Base-by-base conservation (phyloP, 306 rosid genomes). In the Glycine latifolia region DNA sequence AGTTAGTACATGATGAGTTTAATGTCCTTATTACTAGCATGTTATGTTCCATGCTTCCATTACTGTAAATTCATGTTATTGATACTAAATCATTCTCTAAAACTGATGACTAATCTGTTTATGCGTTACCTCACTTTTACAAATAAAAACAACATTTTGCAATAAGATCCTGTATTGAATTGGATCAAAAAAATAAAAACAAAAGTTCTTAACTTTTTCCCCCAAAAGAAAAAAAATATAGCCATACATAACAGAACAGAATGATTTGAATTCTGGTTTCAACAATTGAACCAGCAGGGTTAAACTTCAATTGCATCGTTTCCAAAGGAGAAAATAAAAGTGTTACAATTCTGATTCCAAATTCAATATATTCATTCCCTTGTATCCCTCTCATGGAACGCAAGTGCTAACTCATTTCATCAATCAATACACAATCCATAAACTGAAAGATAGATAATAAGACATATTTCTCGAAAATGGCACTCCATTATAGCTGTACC, bases 61-160 rank as follows among this genome's bases (percentile, higher is more conserved):
- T 17, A 35, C 55, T 3, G 53, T 41, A 67, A 69, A 54, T 82
- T 63, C 37, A 82, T 47, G 11, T 77, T 26, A 26, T 26, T 26
- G 31, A 26, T 26, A 26, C 31, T 26, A 26, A 26, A 26, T 26
- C 31, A 26, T 80, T 72, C 12, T 61, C 55, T 37, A 54, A 16
- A 41, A 46, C 13, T 49, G 10, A 52, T 37, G 4, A 63, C 8
- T 44, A 17, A 47, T 43, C 8, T 6, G 13, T 54, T 12, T 56
- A 53, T 52, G 59, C 50, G 39, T 13, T 7, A 53, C 26, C 14
- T 66, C 43, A 41, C 17, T 41, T 43, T 65, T 20, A 46, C 13
- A 35, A 65, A 41, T 56, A 0, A 33, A 60, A 75, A n/a, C 31
- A 26, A 26, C 31, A 26, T 26, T 26, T 26, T 26, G 31, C 2